Base-by-base conservation (phyloP, 805 yeast species). In the Candida michaelii region DNA sequence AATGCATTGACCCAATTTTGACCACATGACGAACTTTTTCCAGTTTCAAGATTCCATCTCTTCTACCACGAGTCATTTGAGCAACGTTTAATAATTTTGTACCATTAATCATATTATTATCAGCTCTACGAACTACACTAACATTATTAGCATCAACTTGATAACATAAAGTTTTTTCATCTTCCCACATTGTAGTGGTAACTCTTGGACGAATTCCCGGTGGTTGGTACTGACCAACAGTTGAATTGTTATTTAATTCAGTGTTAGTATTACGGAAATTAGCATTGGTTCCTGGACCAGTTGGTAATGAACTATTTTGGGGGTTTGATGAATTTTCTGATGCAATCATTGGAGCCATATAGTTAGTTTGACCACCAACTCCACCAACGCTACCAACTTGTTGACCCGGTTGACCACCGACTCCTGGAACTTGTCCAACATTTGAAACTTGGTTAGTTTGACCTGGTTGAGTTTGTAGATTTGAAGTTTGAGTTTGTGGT, bases 131-230 rank as follows among this genome's bases (percentile, higher is more conserved):
- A 21, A 86, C 89, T 15, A 86, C 95, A 13, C 84, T 74, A 34
- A 85, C 85, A 43, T 87, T 85, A 49, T 83, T 80, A 44, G 89
- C 90, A 55, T 85, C 93, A 23, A 86, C 91, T 62, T 85, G 93
- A 66, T 85, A 86, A 58, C 93, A 86, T 40, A 86, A 63, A 0
- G 95, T 86, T 52, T 83, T 82, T 56, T 86, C 95, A 58, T 86
- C 95, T 57, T 86, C 93, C 95, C 95, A 86, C 77, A 83, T 77
- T n/a, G 93, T 85, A 16, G 93, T 85, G 40, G 89, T 83, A 40
- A 85, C 88, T 47, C 83, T 69, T 7, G 85, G 87, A 25, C 84
- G 54, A 42, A 70, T 60, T 2, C 73, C 74, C 2, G 73, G 71
- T 5, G 74, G 74, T 52, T 69, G 76, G 50, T 60, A 69, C 46